Evolutionary conservation across 2,329 filamentous ascomycete species (phyloP), one percentile per base, ranked within the genome.

Genomic region (Septoria linicola): DNA sequence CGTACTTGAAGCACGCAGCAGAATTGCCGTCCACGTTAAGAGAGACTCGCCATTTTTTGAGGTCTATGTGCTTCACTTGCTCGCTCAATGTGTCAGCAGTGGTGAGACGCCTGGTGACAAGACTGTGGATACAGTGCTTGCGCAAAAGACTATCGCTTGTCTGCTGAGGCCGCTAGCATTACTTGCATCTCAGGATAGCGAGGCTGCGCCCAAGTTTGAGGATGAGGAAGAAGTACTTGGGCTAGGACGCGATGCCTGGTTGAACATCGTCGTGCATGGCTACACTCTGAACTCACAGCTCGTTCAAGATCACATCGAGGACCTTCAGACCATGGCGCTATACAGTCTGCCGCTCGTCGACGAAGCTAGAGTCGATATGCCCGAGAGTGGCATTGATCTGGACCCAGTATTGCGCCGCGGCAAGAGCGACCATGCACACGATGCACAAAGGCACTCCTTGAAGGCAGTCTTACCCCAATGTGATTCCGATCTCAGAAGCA

Each of bases 311-410:
- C 83, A 95, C 62, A 71, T 84, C 42, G 80, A 85, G 51, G 90
- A 96, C 66, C 77, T 99, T 16, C 83, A 88, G 19, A 77, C 88
- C 30, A 84, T 99, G 66, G 92, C 95, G 1, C 82, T 89, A 44
- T 85, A 96, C 70, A 96, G 91, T 10, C 85, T 88, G 21, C 88
- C 93, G 0, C 73, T 99, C 48, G 87, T 99, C 25, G 84, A 91
- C 2, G 89, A 96, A 66, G 88, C 95, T 66, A 84, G 90, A 52
- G 87, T 89, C 23, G 91, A 96, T 61, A 85, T 95, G 65, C 80
- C 93, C 8, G 93, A 99, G 70, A 96, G 91, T 67, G 93, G 97
- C 59, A 92, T 99, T 49, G 93, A 99, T 65, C 80, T 99, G 34
- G 97, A 99, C 65, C 95, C 90, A 0, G 87, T 97, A 14, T 77